Base-by-base conservation (phyloP, 345 rosid species). In the Turritis glabra region DNA sequence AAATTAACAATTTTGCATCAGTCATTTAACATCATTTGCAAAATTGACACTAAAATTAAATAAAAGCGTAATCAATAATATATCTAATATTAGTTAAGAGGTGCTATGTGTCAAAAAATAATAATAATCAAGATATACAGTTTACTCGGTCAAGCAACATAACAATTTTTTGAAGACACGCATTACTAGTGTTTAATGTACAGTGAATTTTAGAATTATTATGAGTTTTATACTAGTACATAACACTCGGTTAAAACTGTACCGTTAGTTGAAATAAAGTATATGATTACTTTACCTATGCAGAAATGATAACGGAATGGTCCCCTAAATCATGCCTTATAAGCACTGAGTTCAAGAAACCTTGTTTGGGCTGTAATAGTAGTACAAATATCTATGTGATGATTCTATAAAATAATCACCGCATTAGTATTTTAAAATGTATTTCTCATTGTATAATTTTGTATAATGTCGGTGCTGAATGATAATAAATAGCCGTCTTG, bases 381-480 rank as follows among this genome's bases (percentile, higher is more conserved):
- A 60, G 38, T 51, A 30, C 69, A 30, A 52, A 44, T 69, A 69
- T 61, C 69, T 53, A 76, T 69, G 70, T 33, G 23, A 62, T 3
- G 48, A 46, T 3, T 59, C 37, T 69, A 40, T 68, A 46, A 54
- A 27, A 71, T 77, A 77, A 71, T 64, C 72, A 56, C 71, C 70
- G 62, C 72, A 71, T 56, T 35, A 71, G 19, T 15, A 35, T 38
- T 32, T 10, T 3, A 30, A 9, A 43, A 32, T 63, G 18, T 53
- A 55, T 52, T 23, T 76, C 8, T 55, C 15, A 70, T 70, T 63
- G 27, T 60, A 21, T 19, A 29, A 56, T 51, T 52, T 29, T 27
- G 47, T 33, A 9, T 56, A 37, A 63, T 71, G 76, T 77, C 80
- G 80, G 76, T 77, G 76, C 53, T 71, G 21, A 77, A 43, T 68